Conservation (phyloP, 2,329 filamentous ascomycete species). For the Madurella mycetomatis region DNA sequence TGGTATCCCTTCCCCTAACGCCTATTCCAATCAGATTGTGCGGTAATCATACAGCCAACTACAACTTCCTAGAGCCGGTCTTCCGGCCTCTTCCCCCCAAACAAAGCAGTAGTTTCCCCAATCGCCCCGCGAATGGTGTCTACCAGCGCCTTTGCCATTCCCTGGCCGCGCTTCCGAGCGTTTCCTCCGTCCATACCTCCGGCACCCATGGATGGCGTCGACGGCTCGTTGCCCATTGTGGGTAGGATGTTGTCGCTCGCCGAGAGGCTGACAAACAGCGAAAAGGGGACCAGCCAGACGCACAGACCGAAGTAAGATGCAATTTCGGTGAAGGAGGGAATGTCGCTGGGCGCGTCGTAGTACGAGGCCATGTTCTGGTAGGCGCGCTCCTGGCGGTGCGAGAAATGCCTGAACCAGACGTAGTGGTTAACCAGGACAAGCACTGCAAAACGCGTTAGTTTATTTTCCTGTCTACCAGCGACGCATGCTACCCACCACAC, state of each 20-base stretch:
- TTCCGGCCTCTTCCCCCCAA: slow-evolving; percentile 38
- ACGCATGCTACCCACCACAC: slow-evolving; percentile 55
- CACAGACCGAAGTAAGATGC: slow-evolving; percentile 94
- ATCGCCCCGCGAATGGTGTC: slow-evolving; percentile 53
- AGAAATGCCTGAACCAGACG: slow-evolving; percentile 94
- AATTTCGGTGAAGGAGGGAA: slow-evolving; percentile 88
- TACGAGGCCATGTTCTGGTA: slow-evolving; percentile 56
- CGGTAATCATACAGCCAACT: background rate
- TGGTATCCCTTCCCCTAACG: background rate
- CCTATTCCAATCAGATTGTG: background rate
- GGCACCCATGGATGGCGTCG: slow-evolving; percentile 36
- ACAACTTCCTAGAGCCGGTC: slow-evolving; percentile 19
- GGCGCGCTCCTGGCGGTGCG: slow-evolving; percentile 53
- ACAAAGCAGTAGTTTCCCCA: slow-evolving; percentile 39
- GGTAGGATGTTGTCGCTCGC: slow-evolving; percentile 94
- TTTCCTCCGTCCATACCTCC: slow-evolving; percentile 42
- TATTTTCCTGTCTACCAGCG: background rate
- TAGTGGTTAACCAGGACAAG: slow-evolving; percentile 89
- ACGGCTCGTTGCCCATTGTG: slow-evolving; percentile 75
- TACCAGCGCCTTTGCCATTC: slow-evolving; percentile 63
- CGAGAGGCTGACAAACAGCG: slow-evolving; percentile 88
- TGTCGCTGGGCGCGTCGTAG: slow-evolving; percentile 56
- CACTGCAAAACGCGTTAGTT: slow-evolving; percentile 40
- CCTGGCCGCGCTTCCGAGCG: slow-evolving; percentile 47
- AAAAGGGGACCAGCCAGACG: slow-evolving; percentile 94